These are phyloP conservation scores for Hanseniaspora nectarophila DNA, from an alignment of 805 yeast species.

Conservation along the genomic window DNA sequence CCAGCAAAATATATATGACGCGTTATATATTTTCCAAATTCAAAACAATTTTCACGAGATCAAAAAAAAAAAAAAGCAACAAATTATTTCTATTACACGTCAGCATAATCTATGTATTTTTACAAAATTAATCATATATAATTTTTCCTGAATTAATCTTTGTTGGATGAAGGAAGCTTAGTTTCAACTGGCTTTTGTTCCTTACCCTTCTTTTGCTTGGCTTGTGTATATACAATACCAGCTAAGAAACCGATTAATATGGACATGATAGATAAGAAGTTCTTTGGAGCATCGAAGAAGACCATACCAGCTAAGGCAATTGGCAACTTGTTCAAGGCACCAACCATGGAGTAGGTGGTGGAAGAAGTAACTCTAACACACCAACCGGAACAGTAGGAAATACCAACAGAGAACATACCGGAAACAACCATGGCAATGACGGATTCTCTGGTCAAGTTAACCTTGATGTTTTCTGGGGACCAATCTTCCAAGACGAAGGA, in stretches of 20 bases:
- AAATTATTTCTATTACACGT: neutral
- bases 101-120: neutral
- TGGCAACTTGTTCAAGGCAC: conserved; percentile 96
- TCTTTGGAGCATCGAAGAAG: conserved; percentile 90
- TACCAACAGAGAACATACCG: conserved; percentile 90
- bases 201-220: conserved; percentile 73
- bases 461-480: conserved; percentile 64
- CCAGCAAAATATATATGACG: too few relatives aligned
- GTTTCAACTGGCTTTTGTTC: conserved; percentile 13
- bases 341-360: conserved; percentile 98
- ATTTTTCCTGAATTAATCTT: conserved; percentile 1
- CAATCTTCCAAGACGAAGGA: conserved; percentile 84
- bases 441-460: conserved; percentile 64
- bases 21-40: too few relatives aligned
- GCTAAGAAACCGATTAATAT: conserved; percentile 89
- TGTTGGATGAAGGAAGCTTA: conserved; percentile 13
- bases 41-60: too few relatives aligned
- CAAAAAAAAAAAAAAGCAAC: too few relatives aligned
- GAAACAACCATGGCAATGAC: conserved; percentile 76
- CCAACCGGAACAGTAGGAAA: conserved; percentile 98
- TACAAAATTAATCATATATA: neutral
- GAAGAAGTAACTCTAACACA: conserved; percentile 98
- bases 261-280: conserved; percentile 82
- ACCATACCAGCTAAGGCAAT: conserved; percentile 89
- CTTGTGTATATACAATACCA: conserved; percentile 90